Evolutionary conservation across 768 basidiomycete genomes (phyloP).

Genomic region (Thelephora ganbajun): DNA sequence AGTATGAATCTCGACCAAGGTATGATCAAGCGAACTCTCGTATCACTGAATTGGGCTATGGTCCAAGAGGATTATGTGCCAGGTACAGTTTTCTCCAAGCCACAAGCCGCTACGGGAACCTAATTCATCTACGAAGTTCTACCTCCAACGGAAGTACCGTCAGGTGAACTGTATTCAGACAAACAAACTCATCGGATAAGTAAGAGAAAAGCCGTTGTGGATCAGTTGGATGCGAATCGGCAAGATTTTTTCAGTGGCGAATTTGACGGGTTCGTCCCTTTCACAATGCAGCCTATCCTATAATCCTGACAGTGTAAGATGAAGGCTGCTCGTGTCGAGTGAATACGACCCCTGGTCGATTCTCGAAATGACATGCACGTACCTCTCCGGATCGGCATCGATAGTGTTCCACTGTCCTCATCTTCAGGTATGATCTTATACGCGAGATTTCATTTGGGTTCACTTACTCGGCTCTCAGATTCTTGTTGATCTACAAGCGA

Average conservation of each 20-base stretch:
- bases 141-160: slow-evolving; percentile 42
- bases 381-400: slow-evolving; percentile 73
- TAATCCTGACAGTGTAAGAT: not conserved
- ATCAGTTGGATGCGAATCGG: slow-evolving; percentile 45
- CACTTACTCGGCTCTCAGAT: slow-evolving; percentile 27
- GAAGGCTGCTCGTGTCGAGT: slow-evolving; percentile 65
- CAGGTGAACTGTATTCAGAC: slow-evolving; percentile 52
- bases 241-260: slow-evolving; percentile 77
- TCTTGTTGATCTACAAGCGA: slow-evolving; percentile 63
- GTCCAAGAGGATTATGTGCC: slow-evolving; percentile 66
- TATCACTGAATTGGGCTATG: slow-evolving; percentile 83
- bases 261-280: slow-evolving; percentile 67
- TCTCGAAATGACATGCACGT: slow-evolving; percentile 56
- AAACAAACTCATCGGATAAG: slow-evolving; percentile 55
- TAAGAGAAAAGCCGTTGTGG: slow-evolving; percentile 64
- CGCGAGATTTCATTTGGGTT: slow-evolving; percentile 1
- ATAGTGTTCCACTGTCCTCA: slow-evolving; percentile 82
- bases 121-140: slow-evolving; percentile 26
- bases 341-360: slow-evolving; percentile 80
- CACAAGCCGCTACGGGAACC: slow-evolving; percentile 3
- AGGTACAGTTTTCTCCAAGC: slow-evolving; percentile 22
- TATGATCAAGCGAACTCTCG: slow-evolving; percentile 35
- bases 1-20: slow-evolving; percentile 77
- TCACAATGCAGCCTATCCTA: not conserved
- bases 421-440: slow-evolving; percentile 37